These are phyloP conservation scores for Nematocida displodere DNA, from an alignment of 371 early-diverging fungal genomes.

Conservation along the genomic window DNA sequence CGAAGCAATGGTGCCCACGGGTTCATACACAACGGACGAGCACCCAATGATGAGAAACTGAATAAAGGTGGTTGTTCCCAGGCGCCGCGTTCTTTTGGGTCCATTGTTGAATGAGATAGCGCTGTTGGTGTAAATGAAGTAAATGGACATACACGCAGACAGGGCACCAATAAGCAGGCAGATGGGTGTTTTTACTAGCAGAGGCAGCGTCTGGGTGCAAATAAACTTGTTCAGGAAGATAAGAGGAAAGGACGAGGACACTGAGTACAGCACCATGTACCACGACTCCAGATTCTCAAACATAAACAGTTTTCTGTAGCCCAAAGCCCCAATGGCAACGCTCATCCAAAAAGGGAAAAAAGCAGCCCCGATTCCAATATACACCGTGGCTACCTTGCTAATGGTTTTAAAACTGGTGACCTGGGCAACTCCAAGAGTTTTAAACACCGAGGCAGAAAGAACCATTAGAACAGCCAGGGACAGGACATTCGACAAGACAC, in stretches of 20 bases:
- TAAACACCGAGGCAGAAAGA: conserved; percentile 2
- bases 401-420: neutral
- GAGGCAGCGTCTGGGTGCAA: neutral
- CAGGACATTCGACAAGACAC: neutral
- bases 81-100: no score
- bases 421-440: neutral
- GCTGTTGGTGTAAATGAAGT: no score
- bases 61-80: no score
- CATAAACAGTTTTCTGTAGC: neutral
- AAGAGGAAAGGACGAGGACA: conserved; percentile 10
- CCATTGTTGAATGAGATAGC: no score
- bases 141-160: neutral
- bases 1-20: no score
- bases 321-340: neutral
- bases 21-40: no score
- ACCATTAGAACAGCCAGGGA: conserved; percentile 8
- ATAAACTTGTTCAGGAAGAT: neutral
- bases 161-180: neutral
- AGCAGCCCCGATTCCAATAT: neutral
- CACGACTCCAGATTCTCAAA: neutral
- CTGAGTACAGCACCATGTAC: conserved; percentile 17
- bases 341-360: neutral
- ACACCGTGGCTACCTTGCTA: neutral
- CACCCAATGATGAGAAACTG: no score
- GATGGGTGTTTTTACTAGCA: neutral